Conservation (phyloP, 306 rosid species). For the Erythrophleum fordii region DNA sequence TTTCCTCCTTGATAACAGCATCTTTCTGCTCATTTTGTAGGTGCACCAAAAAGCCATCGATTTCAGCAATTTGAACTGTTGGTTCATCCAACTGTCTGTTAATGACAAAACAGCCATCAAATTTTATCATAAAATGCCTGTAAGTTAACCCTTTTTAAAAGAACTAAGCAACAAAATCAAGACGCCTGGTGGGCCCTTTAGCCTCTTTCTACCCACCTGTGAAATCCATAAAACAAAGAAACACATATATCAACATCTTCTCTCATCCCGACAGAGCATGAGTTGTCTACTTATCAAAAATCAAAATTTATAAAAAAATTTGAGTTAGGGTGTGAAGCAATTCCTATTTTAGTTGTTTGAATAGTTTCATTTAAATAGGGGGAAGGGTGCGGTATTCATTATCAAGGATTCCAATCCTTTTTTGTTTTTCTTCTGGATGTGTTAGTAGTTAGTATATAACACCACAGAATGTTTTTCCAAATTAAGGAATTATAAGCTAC, state of each 20-base stretch:
- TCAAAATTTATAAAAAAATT: neutral
- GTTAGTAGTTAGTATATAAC: neutral
- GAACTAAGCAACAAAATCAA: neutral
- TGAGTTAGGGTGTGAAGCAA: neutral
- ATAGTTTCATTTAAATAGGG: neutral
- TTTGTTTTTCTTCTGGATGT: neutral
- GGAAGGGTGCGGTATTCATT: neutral
- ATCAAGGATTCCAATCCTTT: constrained; percentile 1
- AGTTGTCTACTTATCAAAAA: neutral
- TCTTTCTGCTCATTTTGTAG: constrained; percentile 74
- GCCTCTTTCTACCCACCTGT: neutral
- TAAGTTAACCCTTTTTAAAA: neutral
- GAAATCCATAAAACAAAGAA: neutral
- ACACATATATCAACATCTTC: neutral
- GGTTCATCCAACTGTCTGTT: constrained; percentile 70
- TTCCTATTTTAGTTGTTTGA: neutral
- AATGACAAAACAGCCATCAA: constrained; percentile 37
- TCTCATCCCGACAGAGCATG: neutral
- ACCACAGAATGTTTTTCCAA: neutral
- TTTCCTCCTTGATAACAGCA: constrained; percentile 60
- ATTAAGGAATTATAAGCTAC: constrained; percentile 14
- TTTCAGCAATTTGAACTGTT: constrained; percentile 61
- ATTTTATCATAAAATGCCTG: constrained; percentile 1
- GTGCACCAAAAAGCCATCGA: constrained; percentile 84
- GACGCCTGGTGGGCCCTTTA: neutral